These are phyloP conservation scores for Discostella pseudostelligera DNA, from an alignment of 108 stramenopile genomes.

Conservation along the genomic window DNA sequence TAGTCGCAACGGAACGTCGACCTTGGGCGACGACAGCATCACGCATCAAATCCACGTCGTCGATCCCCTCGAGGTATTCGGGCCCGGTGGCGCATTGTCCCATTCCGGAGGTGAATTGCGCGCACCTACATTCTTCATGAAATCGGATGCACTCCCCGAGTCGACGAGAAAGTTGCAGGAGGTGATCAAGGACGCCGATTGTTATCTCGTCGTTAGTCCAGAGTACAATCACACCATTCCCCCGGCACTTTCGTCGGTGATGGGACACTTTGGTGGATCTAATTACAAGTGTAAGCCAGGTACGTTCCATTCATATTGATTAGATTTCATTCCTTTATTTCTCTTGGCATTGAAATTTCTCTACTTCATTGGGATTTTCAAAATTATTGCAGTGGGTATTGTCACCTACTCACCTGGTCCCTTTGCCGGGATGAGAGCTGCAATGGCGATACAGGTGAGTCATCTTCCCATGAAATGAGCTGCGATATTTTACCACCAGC, in stretches of 20 bases:
- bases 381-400: slow-evolving; percentile 32
- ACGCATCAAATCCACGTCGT: slow-evolving; percentile 54
- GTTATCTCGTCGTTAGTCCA: slow-evolving; percentile 59
- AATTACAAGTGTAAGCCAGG: slow-evolving; percentile 55
- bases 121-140: slow-evolving; percentile 52
- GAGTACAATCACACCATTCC: slow-evolving; percentile 70
- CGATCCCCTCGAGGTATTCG: slow-evolving; percentile 65
- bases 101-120: slow-evolving; percentile 50
- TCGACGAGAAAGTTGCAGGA: slow-evolving; percentile 40
- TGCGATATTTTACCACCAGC: neutral
- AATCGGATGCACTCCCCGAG: slow-evolving; percentile 38
- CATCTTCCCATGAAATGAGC: too few species aligned
- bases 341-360: neutral
- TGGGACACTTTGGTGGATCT: slow-evolving; percentile 66
- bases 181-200: slow-evolving; percentile 60
- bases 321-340: neutral
- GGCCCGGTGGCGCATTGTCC: slow-evolving; percentile 47
- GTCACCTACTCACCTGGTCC: slow-evolving; percentile 61
- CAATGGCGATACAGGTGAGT: slow-evolving; percentile 47
- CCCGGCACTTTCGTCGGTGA: slow-evolving; percentile 52
- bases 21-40: slow-evolving; percentile 46
- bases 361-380: neutral
- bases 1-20: slow-evolving; percentile 23
- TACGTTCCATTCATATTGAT: neutral
- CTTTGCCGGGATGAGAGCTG: slow-evolving; percentile 60